Evolutionary conservation across 1,284 basidiomycete species (phyloP), one percentile per base, ranked within the genome.

Genomic region (Inonotus obliquus): DNA sequence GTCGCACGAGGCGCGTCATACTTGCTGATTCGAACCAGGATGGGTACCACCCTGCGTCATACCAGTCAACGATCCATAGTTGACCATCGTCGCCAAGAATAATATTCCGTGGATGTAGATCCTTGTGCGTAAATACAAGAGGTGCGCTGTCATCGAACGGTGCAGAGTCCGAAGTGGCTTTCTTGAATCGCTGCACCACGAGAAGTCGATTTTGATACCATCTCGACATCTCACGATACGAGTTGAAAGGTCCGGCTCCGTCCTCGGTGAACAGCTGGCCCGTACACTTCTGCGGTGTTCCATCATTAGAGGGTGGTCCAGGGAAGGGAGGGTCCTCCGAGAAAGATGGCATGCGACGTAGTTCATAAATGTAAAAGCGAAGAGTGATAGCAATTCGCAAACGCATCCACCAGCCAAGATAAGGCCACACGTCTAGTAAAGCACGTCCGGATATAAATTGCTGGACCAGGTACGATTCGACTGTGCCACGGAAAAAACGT

Each of bases 11-110:
- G 7, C 38, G 13, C n/a, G n/a, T 39, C 38, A 39, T 39, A 39
- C 38, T 39, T 39, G 7, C 7, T 13, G 38, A 23, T 57, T 74
- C 73, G 49, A 73, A 72, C 67, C 69, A 73, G 13, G 45, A 55
- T 1, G 73, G 73, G 57, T 72, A 75, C 38, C 69, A 66, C 9
- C 73, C 73, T 0, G 72, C 55, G 32, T 32, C 67, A 1, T 54
- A 70, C 67, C 69, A 74, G 61, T 73, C 71, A 17, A 75, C 62
- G 11, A 75, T 48, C 69, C 71, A 75, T 63, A 55, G n/a, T n/a
- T n/a, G n/a, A n/a, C n/a, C n/a, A n/a, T n/a, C n/a, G n/a, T n/a
- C n/a, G n/a, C n/a, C n/a, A n/a, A n/a, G n/a, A n/a, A n/a, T n/a
- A n/a, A n/a, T n/a, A n/a, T n/a, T n/a, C n/a, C n/a, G n/a, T n/a